Conservation (phyloP, 164 flowering plant species). For the Pachysandra terminalis region DNA sequence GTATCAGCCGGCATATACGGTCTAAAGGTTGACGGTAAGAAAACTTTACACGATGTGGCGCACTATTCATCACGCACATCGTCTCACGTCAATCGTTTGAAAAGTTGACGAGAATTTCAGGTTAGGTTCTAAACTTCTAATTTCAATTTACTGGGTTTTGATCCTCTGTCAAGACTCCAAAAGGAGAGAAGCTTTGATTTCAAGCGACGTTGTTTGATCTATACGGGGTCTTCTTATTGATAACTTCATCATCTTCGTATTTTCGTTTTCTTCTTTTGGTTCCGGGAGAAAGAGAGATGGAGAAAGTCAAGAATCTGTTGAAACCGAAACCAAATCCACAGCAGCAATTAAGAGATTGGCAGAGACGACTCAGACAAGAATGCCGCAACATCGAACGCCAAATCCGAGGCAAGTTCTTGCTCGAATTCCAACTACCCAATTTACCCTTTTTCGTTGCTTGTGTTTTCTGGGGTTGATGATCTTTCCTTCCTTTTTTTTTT, state of each 20-base stretch:
- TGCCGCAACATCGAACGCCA: conserved; percentile 69
- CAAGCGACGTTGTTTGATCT: neutral
- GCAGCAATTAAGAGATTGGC: conserved; percentile 61
- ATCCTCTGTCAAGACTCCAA: neutral
- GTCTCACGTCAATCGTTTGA: too few species aligned
- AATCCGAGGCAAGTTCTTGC: conserved; percentile 33
- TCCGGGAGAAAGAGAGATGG: conserved; percentile 29
- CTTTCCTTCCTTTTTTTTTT: too few species aligned
- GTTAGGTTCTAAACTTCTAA: too few species aligned
- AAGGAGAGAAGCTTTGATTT: neutral
- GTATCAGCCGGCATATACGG: too few species aligned
- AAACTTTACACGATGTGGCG: too few species aligned
- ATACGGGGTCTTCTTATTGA: neutral
- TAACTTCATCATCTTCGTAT: neutral
- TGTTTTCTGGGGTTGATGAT: neutral
- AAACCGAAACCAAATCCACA: conserved; percentile 59
- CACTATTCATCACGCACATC: too few species aligned
- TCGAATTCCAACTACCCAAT: neutral
- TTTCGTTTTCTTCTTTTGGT: neutral
- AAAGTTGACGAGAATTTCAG: too few species aligned
- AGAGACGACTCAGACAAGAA: conserved; percentile 59
- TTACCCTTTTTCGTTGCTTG: neutral
- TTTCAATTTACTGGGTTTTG: neutral
- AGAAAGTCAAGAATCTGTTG: conserved; percentile 44
- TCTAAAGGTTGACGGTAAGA: too few species aligned